phyloP scores from a whole-genome alignment of 495 filamentous ascomycete genomes.

The Friedmanniomyces simplex region DNA sequence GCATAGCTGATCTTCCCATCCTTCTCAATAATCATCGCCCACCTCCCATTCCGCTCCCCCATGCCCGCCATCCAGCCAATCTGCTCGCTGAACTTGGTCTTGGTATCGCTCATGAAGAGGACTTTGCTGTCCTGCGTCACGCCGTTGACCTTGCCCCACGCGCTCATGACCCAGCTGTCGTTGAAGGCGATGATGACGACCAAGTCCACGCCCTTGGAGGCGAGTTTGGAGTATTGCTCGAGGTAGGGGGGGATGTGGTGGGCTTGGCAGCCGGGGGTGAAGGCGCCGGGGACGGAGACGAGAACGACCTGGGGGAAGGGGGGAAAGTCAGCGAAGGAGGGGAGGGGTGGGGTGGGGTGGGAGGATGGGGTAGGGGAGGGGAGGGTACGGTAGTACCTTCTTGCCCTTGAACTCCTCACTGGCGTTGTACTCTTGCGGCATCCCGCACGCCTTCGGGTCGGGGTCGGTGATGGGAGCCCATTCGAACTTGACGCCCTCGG shows the following conservation, averaged over 20 bases:
- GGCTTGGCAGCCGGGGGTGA: constrained; percentile 88
- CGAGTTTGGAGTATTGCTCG: constrained; percentile 57
- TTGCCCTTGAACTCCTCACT: constrained; percentile 78
- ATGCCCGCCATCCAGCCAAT: constrained; percentile 68
- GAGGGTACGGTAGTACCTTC: constrained; percentile 37
- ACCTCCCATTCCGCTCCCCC: constrained; percentile 65
- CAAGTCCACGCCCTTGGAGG: constrained; percentile 75
- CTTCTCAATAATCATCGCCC: constrained; percentile 78
- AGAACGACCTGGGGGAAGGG: constrained; percentile 48
- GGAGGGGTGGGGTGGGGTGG: background rate
- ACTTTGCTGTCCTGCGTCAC: constrained; percentile 44
- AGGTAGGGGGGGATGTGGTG: constrained; percentile 83
- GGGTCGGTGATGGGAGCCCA: constrained; percentile 32
- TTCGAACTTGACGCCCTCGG: constrained; percentile 65
- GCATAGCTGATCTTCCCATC: constrained; percentile 78
- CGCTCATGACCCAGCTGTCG: constrained; percentile 71
- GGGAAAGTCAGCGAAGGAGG: too few species aligned
- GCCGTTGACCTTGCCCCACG: constrained; percentile 90
- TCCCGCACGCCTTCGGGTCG: constrained; percentile 57
- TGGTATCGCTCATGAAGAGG: constrained; percentile 80
- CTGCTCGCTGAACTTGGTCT: constrained; percentile 64
- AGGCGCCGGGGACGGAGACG: constrained; percentile 85
- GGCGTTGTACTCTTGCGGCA: constrained; percentile 69
- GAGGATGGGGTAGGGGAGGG: too few species aligned
- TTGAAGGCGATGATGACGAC: constrained; percentile 82